Percentiles rank a stretch among this genome's conserved stretches.
phyloP scores from a whole-genome alignment of 805 yeast species.

The Teunomyces gatunensis region DNA sequence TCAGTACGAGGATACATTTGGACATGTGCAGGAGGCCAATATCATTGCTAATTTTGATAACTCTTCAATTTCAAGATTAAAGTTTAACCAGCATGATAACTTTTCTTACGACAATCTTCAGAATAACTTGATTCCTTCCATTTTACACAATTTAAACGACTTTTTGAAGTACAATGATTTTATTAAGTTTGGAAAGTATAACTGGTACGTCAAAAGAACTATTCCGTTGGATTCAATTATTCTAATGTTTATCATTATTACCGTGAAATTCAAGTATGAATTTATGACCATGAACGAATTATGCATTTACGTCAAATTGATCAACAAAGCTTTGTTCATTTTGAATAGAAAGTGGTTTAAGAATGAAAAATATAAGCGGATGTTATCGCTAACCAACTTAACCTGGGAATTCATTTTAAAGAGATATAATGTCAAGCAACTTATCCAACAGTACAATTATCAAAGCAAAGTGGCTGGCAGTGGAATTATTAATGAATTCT shows the following conservation, averaged over 20 bases:
- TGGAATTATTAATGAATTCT: conserved; percentile 26
- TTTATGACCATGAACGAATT: conserved; percentile 38
- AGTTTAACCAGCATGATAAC: conserved; percentile 32
- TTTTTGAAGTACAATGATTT: conserved; percentile 53
- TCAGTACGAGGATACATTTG: conserved; percentile 41
- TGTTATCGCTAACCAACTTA: conserved; percentile 41
- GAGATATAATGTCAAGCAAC: conserved; percentile 28
- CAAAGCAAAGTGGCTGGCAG: conserved; percentile 10
- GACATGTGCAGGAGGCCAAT: conserved; percentile 35
- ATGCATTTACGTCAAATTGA: conserved; percentile 35
- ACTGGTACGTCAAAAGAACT: conserved; percentile 62
- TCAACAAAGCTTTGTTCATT: conserved; percentile 42
- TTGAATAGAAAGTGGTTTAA: conserved; percentile 45
- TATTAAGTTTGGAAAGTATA: conserved; percentile 50
- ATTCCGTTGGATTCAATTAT: conserved; percentile 60
- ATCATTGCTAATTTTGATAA: conserved; percentile 37
- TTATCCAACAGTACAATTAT: conserved; percentile 25
- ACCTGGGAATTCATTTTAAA: conserved; percentile 44
- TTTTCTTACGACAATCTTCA: conserved; percentile 53
- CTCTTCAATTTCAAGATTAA: conserved; percentile 34
- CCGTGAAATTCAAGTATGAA: conserved; percentile 49
- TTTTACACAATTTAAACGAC: conserved; percentile 55
- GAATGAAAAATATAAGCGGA: conserved; percentile 44
- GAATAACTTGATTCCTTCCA: conserved; percentile 54
- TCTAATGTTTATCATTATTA: conserved; percentile 49